These are phyloP conservation scores for Hypoxylon subgilvum DNA, from an alignment of 495 filamentous ascomycete genomes.

Conservation along the genomic window DNA sequence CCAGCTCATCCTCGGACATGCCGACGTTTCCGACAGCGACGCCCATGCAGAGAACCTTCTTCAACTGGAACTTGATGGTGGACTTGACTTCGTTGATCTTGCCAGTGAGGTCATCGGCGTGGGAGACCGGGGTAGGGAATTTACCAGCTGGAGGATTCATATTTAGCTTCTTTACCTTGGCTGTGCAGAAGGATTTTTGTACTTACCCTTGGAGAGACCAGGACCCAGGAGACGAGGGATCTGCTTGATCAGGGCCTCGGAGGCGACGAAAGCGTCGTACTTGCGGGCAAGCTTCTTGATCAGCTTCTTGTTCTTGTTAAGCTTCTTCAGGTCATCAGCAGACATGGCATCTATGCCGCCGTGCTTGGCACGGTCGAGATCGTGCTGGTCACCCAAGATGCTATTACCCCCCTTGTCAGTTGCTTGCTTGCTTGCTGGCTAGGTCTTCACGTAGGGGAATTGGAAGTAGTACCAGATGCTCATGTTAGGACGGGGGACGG, in stretches of 20 bases:
- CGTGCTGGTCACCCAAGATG: conserved; percentile 99
- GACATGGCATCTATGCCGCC: conserved; percentile 97
- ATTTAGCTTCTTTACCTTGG: conserved; percentile 8
- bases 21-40: conserved; percentile 97
- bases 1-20: conserved; percentile 94
- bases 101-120: conserved; percentile 86
- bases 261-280: conserved; percentile 98
- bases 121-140: conserved; percentile 97
- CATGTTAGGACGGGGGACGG: conserved; percentile 91
- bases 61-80: conserved; percentile 99
- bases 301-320: conserved; percentile 99
- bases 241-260: conserved; percentile 96
- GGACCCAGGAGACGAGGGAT: conserved; percentile 98
- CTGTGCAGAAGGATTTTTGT: neutral
- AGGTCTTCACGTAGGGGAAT: neutral
- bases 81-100: conserved; percentile 99
- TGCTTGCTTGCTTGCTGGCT: neutral
- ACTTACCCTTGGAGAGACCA: conserved; percentile 94
- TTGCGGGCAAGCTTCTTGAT: conserved; percentile 99
- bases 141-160: conserved; percentile 76
- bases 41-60: conserved; percentile 99
- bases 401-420: conserved; percentile 49
- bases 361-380: conserved; percentile 99
- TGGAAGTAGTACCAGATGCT: conserved; percentile 69
- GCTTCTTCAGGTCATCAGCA: conserved; percentile 97